Evolutionary conservation across 1,284 basidiomycete genomes (phyloP), one percentile per base, ranked within the genome.

Genomic region (Cryptococcus sp.): DNA sequence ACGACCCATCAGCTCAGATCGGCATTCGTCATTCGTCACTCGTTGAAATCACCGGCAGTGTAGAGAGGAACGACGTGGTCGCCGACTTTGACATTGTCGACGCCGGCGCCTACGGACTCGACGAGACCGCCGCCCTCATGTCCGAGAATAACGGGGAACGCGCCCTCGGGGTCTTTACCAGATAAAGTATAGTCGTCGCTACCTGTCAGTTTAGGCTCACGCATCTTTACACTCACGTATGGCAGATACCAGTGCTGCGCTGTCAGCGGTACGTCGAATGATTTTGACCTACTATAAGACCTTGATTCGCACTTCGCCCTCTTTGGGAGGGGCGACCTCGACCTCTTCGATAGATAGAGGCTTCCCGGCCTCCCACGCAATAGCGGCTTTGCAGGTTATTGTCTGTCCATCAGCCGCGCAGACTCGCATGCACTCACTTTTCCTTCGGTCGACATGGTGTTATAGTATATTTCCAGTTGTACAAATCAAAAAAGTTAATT

Each of bases 51-150:
- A 88, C 90, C 90, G 54, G 92, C 92, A 50, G 91, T 95, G 78
- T 94, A 95, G 52, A 95, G 84, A 30, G 94, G 91, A 64, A 98
- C 87, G 68, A 98, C 94, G 82, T 94, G 93, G 77, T 95, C 91
- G 47, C 92, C 93, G 46, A 84, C 82, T 73, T 86, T 83, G 57
- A 99, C 93, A 71, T 82, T 88, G 50, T 89, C 90, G 22, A 99
- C 95, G 52, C 91, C 92, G 75, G 92, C 89, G 51, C 95, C 95
- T 47, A 98, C 84, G 35, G 91, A 93, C 82, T 99, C 95, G 67
- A 98, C 91, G 58, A 76, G 52, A 62, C 76, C 72, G 46, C 75
- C 72, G 57, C 78, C 77, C 81, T 95, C 92, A 75, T 94, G 92
- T 42, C 92, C 92, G 60, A 97, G 86, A 70, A 99, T 93, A 65